These are phyloP conservation scores for Talaromyces verruculosus DNA, from an alignment of 2,329 filamentous ascomycete genomes.

Conservation along the genomic window DNA sequence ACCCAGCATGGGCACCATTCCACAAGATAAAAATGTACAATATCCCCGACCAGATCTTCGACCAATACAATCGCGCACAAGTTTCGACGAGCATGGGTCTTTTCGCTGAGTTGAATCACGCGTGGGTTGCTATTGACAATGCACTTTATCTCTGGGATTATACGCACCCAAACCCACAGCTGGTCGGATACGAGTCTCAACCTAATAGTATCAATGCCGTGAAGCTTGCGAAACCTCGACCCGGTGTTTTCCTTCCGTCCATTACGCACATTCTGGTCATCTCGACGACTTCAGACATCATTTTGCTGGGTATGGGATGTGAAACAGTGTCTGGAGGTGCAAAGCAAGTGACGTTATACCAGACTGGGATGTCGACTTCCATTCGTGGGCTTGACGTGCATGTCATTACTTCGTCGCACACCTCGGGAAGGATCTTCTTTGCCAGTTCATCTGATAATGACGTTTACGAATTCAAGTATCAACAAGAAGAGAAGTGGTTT, in stretches of 20 bases:
- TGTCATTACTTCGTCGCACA: conserved; percentile 72
- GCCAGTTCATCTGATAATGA: conserved; percentile 77
- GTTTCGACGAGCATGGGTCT: conserved; percentile 92
- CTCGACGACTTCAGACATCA: conserved; percentile 79
- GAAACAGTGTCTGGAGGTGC: conserved; percentile 65
- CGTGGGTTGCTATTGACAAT: conserved; percentile 95
- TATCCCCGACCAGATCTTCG: conserved; percentile 87
- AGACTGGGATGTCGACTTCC: conserved; percentile 80
- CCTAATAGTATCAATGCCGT: conserved; percentile 86
- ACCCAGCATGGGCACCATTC: conserved; percentile 79
- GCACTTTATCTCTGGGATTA: conserved; percentile 98
- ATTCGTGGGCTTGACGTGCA: conserved; percentile 75
- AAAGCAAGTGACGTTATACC: conserved; percentile 74
- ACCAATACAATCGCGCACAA: conserved; percentile 85
- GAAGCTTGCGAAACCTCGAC: conserved; percentile 78
- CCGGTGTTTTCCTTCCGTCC: conserved; percentile 79
- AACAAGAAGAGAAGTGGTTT: conserved; percentile 98
- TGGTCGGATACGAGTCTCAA: conserved; percentile 90
- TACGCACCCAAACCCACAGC: conserved; percentile 82
- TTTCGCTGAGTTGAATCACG: conserved; percentile 91
- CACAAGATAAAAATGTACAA: conserved; percentile 82
- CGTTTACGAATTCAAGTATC: conserved; percentile 90
- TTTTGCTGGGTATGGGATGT: conserved; percentile 77
- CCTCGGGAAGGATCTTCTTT: conserved; percentile 90
- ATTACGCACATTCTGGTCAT: conserved; percentile 89